These are phyloP conservation scores for Paracoccidioides lutzii DNA, from an alignment of 2,329 filamentous ascomycete species.

Conservation along the genomic window DNA sequence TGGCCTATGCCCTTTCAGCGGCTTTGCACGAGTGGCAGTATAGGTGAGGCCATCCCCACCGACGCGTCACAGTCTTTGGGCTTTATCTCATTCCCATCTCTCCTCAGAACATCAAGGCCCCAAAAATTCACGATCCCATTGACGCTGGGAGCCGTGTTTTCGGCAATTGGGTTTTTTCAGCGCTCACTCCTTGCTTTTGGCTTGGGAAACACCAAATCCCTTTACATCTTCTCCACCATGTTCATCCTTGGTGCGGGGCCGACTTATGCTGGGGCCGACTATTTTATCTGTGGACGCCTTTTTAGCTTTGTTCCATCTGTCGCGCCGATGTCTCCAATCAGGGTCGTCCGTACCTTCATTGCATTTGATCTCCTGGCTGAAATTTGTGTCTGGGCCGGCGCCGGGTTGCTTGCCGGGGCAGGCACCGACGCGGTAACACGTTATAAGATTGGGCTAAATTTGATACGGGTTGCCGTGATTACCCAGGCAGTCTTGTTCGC, in stretches of 20 bases:
- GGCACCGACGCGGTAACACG: background rate
- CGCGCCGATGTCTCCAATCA: conserved; percentile 6
- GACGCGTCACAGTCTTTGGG: background rate
- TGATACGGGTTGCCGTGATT: conserved; percentile 6
- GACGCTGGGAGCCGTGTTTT: conserved; percentile 5
- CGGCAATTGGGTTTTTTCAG: conserved; percentile 3
- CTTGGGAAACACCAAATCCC: background rate
- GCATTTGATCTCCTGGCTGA: conserved; percentile 8
- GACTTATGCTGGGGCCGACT: conserved; percentile 9
- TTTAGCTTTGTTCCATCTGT: conserved; percentile 7
- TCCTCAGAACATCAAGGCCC: background rate
- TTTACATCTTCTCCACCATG: conserved; percentile 3
- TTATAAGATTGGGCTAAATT: conserved; percentile 4
- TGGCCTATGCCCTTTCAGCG: background rate
- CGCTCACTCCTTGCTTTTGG: conserved; percentile 3
- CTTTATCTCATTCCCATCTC: background rate
- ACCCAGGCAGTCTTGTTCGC: conserved; percentile 3
- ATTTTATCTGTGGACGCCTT: conserved; percentile 7
- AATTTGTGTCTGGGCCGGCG: conserved; percentile 5
- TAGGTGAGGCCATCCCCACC: background rate
- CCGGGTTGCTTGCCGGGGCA: background rate
- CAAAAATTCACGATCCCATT: conserved; percentile 8
- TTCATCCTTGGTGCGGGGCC: conserved; percentile 8
- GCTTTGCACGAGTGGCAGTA: background rate
- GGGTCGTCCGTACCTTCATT: conserved; percentile 6